phyloP scores from a whole-genome alignment of 805 yeast species.

The Sungouiozyma intestinalis region DNA sequence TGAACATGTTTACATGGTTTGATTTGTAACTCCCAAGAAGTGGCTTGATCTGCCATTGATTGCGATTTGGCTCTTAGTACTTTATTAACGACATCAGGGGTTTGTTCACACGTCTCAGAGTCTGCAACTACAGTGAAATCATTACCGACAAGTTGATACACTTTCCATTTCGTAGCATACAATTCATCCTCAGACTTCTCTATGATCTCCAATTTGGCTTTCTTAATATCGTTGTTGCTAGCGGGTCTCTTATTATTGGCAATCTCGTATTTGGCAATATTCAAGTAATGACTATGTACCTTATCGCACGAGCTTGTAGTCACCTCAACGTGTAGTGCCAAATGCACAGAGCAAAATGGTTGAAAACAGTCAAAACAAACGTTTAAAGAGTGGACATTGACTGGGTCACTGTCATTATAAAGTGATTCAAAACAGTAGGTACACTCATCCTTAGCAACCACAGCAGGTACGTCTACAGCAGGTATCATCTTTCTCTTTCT shows the following conservation, averaged over 20 bases:
- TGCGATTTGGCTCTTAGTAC: conserved; percentile 24
- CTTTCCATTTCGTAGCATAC: conserved; percentile 22
- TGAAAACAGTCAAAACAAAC: conserved; percentile 68
- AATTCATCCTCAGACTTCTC: conserved; percentile 25
- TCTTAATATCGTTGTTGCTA: conserved; percentile 22
- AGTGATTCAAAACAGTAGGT: conserved; percentile 75
- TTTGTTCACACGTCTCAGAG: not conserved
- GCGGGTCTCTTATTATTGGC: conserved; percentile 25
- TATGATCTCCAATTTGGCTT: conserved; percentile 23
- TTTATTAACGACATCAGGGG: conserved; percentile 9
- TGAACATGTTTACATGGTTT: conserved; percentile 66
- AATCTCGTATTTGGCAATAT: conserved; percentile 43
- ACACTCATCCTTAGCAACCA: conserved; percentile 80
- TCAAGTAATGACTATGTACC: conserved; percentile 49
- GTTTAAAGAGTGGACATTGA: conserved; percentile 35
- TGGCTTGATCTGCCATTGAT: conserved; percentile 44
- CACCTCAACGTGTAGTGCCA: conserved; percentile 42
- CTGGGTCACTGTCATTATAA: conserved; percentile 29
- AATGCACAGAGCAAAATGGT: conserved; percentile 56
- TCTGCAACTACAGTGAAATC: not conserved
- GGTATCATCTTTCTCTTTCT: not conserved
- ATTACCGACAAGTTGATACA: conserved; percentile 6
- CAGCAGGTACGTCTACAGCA: conserved; percentile 20
- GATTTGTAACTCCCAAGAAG: conserved; percentile 88
- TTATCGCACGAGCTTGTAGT: conserved; percentile 23